phyloP scores from a whole-genome alignment of 345 rosid species.

The Boechera divaricarpa region DNA sequence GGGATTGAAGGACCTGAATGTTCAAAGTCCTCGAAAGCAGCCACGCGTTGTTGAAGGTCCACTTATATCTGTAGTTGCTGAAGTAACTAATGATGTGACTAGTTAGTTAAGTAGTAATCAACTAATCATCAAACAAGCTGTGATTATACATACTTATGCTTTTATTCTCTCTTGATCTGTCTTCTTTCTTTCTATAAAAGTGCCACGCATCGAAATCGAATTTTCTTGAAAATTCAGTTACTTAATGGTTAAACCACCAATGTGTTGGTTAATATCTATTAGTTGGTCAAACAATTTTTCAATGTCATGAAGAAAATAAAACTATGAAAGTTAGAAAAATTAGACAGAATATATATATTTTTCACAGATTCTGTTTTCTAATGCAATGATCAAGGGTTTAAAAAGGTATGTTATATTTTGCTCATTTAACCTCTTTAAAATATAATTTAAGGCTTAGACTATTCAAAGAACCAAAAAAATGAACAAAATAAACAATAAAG shows the following conservation, averaged over 20 bases:
- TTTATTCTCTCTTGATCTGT: background rate
- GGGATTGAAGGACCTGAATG: slow-evolving; percentile 2
- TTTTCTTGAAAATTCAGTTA: background rate
- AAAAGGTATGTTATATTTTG: too few species aligned
- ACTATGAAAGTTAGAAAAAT: too few species aligned
- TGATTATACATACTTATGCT: too few species aligned
- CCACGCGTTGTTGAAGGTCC: slow-evolving; percentile 34
- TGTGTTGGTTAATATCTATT: too few species aligned
- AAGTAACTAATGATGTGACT: background rate
- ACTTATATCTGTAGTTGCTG: background rate
- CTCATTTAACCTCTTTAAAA: too few species aligned
- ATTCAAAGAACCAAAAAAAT: too few species aligned
- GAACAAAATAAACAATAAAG: too few species aligned
- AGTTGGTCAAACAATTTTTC: too few species aligned
- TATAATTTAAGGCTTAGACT: too few species aligned
- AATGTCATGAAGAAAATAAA: too few species aligned
- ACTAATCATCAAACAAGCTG: background rate
- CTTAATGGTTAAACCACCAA: too few species aligned
- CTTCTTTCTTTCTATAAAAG: background rate
- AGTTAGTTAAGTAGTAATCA: background rate
- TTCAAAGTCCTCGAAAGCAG: slow-evolving; percentile 33
- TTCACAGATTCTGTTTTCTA: background rate
- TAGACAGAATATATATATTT: too few species aligned
- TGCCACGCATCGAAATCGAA: background rate
- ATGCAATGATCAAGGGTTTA: background rate